Evolutionary conservation across 371 early-diverging fungal genomes (phyloP), one percentile per base, ranked within the genome.

Genomic region (Lichtheimia corymbifera): DNA sequence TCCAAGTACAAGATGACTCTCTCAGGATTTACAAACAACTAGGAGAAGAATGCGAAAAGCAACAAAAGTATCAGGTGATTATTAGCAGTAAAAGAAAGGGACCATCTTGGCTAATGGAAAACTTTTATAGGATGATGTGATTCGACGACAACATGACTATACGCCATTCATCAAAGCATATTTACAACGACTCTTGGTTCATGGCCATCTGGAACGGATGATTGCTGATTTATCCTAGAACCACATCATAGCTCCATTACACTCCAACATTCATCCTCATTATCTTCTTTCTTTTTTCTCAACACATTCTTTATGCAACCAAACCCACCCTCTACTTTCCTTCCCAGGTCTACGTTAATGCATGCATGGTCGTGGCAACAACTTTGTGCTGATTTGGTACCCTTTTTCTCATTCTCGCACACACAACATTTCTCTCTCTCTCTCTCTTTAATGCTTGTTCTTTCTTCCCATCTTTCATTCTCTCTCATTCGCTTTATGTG

Each of bases 111-210:
- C 43, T 53, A 42, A 54, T 41, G 22, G 28, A 27, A 40, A 9
- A 20, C 27, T 57, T 47, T 2, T 47, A n/a, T 58, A 72, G 72
- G 44, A 63, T 24, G 68, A 65, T 27, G 49, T 41, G 12, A 44
- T 59, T 27, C 65, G 58, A 17, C 65, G 72, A 17, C 65, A 68
- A 28, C 68, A 67, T 25, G 59, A 67, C 20, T 72, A 72, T 40
- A 62, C 52, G 45, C 65, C 68, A 24, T 72, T 72, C 41, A 67
- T 72, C 53, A 59, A 53, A 40, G 51, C 65, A 2, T 72, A 58
- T 49, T 43, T 72, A 14, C 56, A 59, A 20, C 41, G 57, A 9
- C 58, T 72, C 30, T 41, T 58, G 17, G 54, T 59, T 15, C 61
- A 50, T 15, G 72, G 72, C 20, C 63, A 60, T 54, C 58, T 72